Conservation (phyloP, 768 basidiomycete genomes). For the Suillus cothurnatus region DNA sequence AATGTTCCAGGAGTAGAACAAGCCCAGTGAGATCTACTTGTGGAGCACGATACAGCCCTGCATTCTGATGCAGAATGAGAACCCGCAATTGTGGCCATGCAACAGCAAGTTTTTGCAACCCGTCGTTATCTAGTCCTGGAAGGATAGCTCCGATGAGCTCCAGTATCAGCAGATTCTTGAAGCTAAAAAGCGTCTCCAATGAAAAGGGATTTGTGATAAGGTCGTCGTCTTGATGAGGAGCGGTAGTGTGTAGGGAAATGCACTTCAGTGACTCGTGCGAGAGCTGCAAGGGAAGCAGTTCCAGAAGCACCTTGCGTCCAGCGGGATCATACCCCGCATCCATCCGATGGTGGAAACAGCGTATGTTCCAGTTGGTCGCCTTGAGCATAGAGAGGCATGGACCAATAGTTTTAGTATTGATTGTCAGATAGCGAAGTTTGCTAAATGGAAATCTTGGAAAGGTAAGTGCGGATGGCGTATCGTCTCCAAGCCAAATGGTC, state of each 20-base stretch:
- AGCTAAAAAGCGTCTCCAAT: conserved; percentile 28
- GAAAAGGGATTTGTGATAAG: conserved; percentile 28
- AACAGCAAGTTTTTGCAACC: conserved; percentile 25
- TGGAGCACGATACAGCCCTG: not conserved
- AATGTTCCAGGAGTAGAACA: conserved; percentile 1
- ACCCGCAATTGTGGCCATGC: conserved; percentile 33
- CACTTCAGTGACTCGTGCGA: conserved; percentile 4
- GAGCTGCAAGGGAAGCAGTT: conserved; percentile 1
- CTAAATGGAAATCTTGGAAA: not conserved
- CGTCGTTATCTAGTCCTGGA: conserved; percentile 22
- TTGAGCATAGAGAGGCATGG: conserved; percentile 4
- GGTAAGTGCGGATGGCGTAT: not conserved
- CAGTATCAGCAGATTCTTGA: conserved; percentile 22
- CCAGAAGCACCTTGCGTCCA: not conserved
- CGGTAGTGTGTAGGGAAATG: not conserved
- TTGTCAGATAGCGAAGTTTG: conserved; percentile 5
- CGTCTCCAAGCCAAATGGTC: not conserved
- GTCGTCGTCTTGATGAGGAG: conserved; percentile 13
- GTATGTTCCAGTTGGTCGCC: conserved; percentile 8
- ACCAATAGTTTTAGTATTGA: conserved; percentile 2
- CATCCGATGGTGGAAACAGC: conserved; percentile 10
- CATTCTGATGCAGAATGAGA: conserved; percentile 20
- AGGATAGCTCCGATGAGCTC: conserved; percentile 21
- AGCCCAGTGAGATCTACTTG: conserved; percentile 4
- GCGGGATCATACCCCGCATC: conserved; percentile 8